These are phyloP conservation scores for Mycena crocata DNA, from an alignment of 768 basidiomycete genomes.

Conservation along the genomic window DNA sequence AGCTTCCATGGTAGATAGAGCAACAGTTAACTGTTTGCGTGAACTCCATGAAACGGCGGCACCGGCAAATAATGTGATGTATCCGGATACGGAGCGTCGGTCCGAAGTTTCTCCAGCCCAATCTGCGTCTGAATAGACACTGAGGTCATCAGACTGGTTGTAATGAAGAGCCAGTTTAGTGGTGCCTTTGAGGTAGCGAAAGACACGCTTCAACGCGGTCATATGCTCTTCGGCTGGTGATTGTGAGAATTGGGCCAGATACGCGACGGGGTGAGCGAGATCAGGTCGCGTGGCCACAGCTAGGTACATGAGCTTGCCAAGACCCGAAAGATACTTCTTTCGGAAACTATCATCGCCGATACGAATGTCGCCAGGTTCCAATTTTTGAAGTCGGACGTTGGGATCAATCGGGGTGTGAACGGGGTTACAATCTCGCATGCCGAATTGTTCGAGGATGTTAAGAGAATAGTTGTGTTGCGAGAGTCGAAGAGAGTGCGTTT, in stretches of 20 bases:
- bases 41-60: slow-evolving; percentile 53
- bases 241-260: slow-evolving; percentile 45
- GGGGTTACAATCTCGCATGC: neutral
- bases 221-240: slow-evolving; percentile 39
- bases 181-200: slow-evolving; percentile 35
- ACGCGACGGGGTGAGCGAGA: slow-evolving; percentile 49
- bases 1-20: slow-evolving; percentile 55
- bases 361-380: neutral
- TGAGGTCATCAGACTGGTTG: slow-evolving; percentile 5
- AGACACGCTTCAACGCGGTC: slow-evolving; percentile 43
- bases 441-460: slow-evolving; percentile 1
- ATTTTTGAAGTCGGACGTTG: neutral
- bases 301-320: slow-evolving; percentile 50
- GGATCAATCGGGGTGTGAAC: slow-evolving; percentile 20
- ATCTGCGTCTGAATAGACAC: slow-evolving; percentile 35
- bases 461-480: slow-evolving; percentile 32
- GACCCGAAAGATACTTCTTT: slow-evolving; percentile 39
- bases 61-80: slow-evolving; percentile 46
- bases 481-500: slow-evolving; percentile 23
- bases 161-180: slow-evolving; percentile 33
- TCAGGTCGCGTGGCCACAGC: slow-evolving; percentile 50
- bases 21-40: slow-evolving; percentile 20
- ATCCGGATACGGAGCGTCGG: slow-evolving; percentile 37
- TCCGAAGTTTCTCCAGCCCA: slow-evolving; percentile 27
- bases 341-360: neutral